Evolutionary conservation across 2,329 filamentous ascomycete genomes (phyloP).

Genomic region (Colletotrichum sp.): DNA sequence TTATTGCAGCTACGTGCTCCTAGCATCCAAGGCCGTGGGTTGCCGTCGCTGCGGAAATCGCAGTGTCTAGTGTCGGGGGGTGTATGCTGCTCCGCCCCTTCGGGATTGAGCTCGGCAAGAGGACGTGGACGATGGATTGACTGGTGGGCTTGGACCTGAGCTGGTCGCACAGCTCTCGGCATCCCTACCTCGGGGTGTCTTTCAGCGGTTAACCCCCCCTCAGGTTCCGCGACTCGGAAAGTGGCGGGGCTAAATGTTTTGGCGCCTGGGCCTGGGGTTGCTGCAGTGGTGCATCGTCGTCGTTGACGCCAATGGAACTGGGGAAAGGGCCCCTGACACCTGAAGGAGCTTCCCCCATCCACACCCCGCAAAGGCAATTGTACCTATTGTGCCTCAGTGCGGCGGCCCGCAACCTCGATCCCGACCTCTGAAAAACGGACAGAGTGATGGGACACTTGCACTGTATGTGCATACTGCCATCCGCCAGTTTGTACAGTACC

Average conservation of each 20-base stretch:
- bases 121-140: not conserved
- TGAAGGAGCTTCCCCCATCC: not conserved
- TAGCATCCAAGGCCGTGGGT: conserved; percentile 13
- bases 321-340: not conserved
- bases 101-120: conserved; percentile 22
- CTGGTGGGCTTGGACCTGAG: not conserved
- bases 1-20: conserved; percentile 10
- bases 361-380: conserved; percentile 10
- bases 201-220: conserved; percentile 2
- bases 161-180: not conserved
- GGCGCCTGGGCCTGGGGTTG: not conserved
- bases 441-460: not conserved
- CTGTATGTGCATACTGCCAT: not conserved
- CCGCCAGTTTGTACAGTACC: not conserved
- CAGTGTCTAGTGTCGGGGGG: not conserved
- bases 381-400: not conserved
- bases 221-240: conserved; percentile 19
- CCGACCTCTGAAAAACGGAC: not conserved
- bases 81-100: conserved; percentile 20
- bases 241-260: conserved; percentile 24
- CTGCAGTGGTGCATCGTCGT: not conserved
- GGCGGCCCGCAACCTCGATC: not conserved
- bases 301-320: not conserved
- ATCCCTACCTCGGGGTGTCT: not conserved
- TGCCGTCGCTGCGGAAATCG: not conserved